Conservation (phyloP, 257 asterid species). For the Jacaranda copaia region DNA sequence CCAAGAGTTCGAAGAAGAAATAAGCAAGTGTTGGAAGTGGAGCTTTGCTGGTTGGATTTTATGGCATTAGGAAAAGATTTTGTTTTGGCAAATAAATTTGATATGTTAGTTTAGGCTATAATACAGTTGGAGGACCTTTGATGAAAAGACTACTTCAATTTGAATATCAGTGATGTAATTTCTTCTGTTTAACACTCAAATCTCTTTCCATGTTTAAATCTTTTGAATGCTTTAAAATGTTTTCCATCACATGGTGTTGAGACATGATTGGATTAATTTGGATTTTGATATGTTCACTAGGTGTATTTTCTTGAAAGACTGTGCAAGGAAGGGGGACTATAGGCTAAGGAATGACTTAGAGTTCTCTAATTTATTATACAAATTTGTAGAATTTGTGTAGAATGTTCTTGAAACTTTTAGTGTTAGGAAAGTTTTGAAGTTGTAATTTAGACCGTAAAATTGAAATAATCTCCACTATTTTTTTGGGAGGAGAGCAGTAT, state of each 20-base stretch:
- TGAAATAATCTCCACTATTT: too few species aligned
- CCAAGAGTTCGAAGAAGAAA: slow-evolving; percentile 55
- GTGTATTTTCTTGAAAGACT: not conserved
- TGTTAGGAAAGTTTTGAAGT: too few species aligned
- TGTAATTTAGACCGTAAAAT: too few species aligned
- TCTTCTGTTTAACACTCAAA: not conserved
- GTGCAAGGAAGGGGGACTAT: too few species aligned
- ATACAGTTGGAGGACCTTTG: not conserved
- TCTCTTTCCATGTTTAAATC: not conserved
- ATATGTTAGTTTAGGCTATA: not conserved
- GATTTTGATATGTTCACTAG: not conserved
- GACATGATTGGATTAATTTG: not conserved
- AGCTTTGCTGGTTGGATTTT: slow-evolving; percentile 2
- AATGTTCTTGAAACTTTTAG: too few species aligned
- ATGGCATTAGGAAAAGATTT: slow-evolving; percentile 8
- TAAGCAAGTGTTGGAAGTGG: slow-evolving; percentile 23
- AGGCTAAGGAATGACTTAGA: too few species aligned
- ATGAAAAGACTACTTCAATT: not conserved
- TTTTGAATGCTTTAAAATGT: not conserved
- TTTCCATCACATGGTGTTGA: not conserved
- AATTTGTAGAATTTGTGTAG: too few species aligned
- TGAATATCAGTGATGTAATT: not conserved
- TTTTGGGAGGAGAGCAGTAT: too few species aligned
- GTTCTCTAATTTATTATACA: not conserved
- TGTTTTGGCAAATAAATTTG: slow-evolving; percentile 23